Evolutionary conservation across 768 basidiomycete species (phyloP).

Genomic region (Boletus sensibilis): DNA sequence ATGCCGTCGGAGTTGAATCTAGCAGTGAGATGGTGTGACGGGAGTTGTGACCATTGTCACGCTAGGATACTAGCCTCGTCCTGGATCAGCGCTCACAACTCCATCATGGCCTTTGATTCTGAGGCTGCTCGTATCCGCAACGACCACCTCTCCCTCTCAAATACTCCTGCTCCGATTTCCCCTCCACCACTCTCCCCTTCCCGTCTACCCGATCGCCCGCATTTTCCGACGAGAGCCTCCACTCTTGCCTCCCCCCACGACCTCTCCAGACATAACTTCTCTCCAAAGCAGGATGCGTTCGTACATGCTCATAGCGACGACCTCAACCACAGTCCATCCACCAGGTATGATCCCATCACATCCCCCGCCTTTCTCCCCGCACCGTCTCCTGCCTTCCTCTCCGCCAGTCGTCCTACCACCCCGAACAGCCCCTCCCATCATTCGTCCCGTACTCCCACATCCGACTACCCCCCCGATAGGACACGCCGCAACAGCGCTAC

Average conservation of each 20-base stretch:
- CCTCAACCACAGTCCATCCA: constrained; percentile 50
- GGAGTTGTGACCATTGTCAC: constrained; percentile 27
- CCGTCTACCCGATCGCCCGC: constrained; percentile 50
- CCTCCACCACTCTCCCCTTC: constrained; percentile 37
- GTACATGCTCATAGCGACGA: constrained; percentile 67
- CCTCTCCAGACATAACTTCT: constrained; percentile 48
- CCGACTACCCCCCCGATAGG: constrained; percentile 51
- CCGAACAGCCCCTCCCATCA: constrained; percentile 48
- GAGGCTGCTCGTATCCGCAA: constrained; percentile 31
- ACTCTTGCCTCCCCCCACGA: constrained; percentile 56
- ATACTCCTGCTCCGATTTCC: constrained; percentile 30
- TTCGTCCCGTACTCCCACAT: constrained; percentile 50
- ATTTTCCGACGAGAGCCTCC: constrained; percentile 62
- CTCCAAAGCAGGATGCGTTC: constrained; percentile 31
- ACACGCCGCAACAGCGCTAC: constrained; percentile 44
- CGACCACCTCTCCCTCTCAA: constrained; percentile 15
- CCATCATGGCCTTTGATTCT: constrained; percentile 31
- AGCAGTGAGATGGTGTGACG: not conserved
- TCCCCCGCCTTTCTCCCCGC: constrained; percentile 37
- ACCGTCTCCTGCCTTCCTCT: constrained; percentile 46
- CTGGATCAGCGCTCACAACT: not conserved
- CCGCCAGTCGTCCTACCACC: constrained; percentile 59
- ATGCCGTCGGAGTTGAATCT: constrained; percentile 19
- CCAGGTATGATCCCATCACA: constrained; percentile 13
- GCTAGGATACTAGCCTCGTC: too few species aligned